Base-by-base conservation (phyloP, 192 early-diverging fungal genomes). In the Kickxella alabastrina region DNA sequence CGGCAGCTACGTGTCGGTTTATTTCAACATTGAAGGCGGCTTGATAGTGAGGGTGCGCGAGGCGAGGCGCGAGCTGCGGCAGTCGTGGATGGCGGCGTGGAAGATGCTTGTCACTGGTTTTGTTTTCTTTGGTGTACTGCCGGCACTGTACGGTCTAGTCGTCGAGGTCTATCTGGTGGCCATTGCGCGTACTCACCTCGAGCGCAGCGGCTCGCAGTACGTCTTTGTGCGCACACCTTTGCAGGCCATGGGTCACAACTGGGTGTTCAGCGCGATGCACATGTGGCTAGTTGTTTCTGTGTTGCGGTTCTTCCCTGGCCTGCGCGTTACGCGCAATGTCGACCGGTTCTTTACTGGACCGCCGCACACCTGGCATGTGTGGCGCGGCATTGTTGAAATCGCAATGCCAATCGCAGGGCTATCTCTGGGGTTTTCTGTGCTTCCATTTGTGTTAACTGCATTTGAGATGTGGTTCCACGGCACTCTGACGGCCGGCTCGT, bases 101-200 rank as follows among this genome's bases (percentile, higher is more conserved):
- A 69, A 55, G 28, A 4, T 45, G 12, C 12, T 22, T 10, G 37
- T 53, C 10, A 54, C 52, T 9, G 47, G 41, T 3, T 28, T 13
- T 19, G 47, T 61, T 26, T 66, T 72, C 37, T 35, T 57, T 18
- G 78, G 63, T 0, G 35, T 49, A 0, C 49, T 68, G 41, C 66
- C 73, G 6, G 59, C 52, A 8, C 31, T 52, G 19, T 67, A 49
- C 37, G 64, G 75, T 4, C 27, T 71, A 18, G 53, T 77, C 5
- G 41, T 56, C 26, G 68, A 77, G 47, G 52, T 71, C 2, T 71
- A 77, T 36, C 35, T 62, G 39, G 63, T 67, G 21, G 53, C 58
- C 19, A 31, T 56, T n/a, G n/a, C 67, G 18, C 68, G 75, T 6
- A 13, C 47, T 21, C 21, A 36, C 15, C 35, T 70, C 15, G 54